Evolutionary conservation across 169 alveolate genomes (phyloP), one percentile per base, ranked within the genome.

Genomic region (Plasmodium blacklocki): DNA sequence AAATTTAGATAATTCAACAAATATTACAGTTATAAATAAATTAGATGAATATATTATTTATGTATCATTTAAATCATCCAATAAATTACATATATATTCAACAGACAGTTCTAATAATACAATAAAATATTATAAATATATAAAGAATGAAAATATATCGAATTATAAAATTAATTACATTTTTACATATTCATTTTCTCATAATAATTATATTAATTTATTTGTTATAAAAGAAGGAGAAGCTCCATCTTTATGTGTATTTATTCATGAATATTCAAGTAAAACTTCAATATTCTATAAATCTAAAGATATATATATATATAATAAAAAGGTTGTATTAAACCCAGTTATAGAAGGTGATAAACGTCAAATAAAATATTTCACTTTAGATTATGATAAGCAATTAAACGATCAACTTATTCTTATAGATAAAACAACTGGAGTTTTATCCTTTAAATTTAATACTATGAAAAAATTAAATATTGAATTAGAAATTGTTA

Each of bases 91-190:
- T 47, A 58, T 76, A 29, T 73, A 73, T 29, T 47, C 83, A 39
- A 72, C 89, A 5, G 70, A 80, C 9, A 39, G 52, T 26, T 15
- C 67, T n/a, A 68, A 72, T 59, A 39, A 47, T 2, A 52, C 74
- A 73, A 66, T 70, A 19, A 56, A 18, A 43, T 88, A 71, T 71
- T 63, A 71, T 47, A 74, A 60, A 26, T 52, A 32, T 73, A 56
- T 71, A 15, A 62, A 19, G 29, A 62, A 74, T 71, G 74, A 64
- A 49, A 32, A 78, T 49, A 49, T 64, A 73, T 68, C 73, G 2
- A 74, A 71, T n/a, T 78, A 83, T 62, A 88, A 26, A 96, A 87
- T 75, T 91, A 88, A 88, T 96, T 98, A 67, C 96, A 93, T 59
- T 83, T 93, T 43, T 93, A 70, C 52, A 68, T 92, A 54, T 73